Conservation (phyloP, 345 rosid genomes). For the Dimocarpus longan region DNA sequence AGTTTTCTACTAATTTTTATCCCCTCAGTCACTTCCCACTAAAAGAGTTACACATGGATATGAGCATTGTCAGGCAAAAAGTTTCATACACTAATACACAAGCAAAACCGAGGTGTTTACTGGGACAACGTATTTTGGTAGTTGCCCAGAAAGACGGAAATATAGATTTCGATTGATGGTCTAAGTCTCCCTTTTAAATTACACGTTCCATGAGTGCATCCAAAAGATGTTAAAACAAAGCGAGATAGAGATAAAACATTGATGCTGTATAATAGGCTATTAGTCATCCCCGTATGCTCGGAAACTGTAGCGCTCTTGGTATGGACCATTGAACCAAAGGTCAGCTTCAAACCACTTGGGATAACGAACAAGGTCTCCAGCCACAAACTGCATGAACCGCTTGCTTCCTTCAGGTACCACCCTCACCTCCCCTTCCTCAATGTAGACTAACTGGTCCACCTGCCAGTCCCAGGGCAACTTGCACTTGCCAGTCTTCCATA, state of each 20-base stretch:
- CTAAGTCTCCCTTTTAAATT: not conserved
- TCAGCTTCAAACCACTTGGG: conserved; percentile 98
- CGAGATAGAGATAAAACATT: not conserved
- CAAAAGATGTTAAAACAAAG: not conserved
- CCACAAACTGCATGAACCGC: conserved; percentile 72
- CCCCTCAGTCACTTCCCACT: not conserved
- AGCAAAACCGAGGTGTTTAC: not conserved
- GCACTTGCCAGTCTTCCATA: conserved; percentile 86
- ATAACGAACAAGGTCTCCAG: conserved; percentile 88
- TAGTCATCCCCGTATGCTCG: conserved; percentile 84
- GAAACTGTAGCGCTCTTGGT: conserved; percentile 84
- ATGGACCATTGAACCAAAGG: conserved; percentile 82
- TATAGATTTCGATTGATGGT: not conserved
- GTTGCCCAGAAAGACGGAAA: not conserved
- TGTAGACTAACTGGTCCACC: conserved; percentile 89
- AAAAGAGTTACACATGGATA: not conserved
- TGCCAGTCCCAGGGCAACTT: conserved; percentile 95
- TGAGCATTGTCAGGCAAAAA: not conserved
- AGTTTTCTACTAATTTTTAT: no score
- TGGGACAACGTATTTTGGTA: not conserved
- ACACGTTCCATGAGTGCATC: not conserved
- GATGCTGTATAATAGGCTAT: not conserved
- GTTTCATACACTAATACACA: not conserved
- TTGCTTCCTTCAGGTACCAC: conserved; percentile 90
- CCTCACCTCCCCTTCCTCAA: conserved; percentile 96